Percentiles rank a stretch among this genome's conserved stretches.
Conservation (phyloP, 768 basidiomycete species). For the Trichaptum fuscoviolaceum region DNA sequence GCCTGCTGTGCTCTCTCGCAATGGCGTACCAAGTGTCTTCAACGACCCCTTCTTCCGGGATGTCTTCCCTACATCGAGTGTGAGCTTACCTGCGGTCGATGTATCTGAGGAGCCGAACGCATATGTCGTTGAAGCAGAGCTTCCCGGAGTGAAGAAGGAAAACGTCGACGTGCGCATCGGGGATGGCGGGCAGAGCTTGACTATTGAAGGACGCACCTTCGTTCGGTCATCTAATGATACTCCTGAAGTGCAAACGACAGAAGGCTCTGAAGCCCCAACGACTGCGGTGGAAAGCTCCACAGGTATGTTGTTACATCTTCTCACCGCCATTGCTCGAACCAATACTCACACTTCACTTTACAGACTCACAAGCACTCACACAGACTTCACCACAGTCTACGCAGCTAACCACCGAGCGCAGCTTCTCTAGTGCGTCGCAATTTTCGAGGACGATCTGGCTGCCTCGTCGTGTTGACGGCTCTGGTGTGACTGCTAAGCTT, state of each 20-base stretch:
- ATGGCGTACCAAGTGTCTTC: slow-evolving; percentile 24
- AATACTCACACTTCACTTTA: neutral
- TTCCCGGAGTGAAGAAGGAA: slow-evolving; percentile 77
- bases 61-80: slow-evolving; percentile 7
- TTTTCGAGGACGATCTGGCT: slow-evolving; percentile 73
- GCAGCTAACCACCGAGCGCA: slow-evolving; percentile 54
- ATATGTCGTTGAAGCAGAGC: slow-evolving; percentile 69
- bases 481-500: slow-evolving; percentile 57
- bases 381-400: slow-evolving; percentile 26
- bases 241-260: slow-evolving; percentile 4
- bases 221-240: neutral
- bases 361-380: slow-evolving; percentile 18
- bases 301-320: slow-evolving; percentile 7
- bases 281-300: slow-evolving; percentile 20
- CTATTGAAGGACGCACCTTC: slow-evolving; percentile 50
- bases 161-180: slow-evolving; percentile 67
- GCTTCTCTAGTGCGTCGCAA: slow-evolving; percentile 45
- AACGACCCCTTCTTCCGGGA: slow-evolving; percentile 48
- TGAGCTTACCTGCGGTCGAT: slow-evolving; percentile 52
- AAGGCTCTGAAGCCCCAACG: slow-evolving; percentile 16
- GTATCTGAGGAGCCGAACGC: slow-evolving; percentile 58
- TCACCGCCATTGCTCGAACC: neutral
- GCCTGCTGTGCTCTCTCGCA: neutral
- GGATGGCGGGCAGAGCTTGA: slow-evolving; percentile 63
- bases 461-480: slow-evolving; percentile 54